phyloP scores from a whole-genome alignment of 2,329 filamentous ascomycete genomes.

The Aspergillus sp. region DNA sequence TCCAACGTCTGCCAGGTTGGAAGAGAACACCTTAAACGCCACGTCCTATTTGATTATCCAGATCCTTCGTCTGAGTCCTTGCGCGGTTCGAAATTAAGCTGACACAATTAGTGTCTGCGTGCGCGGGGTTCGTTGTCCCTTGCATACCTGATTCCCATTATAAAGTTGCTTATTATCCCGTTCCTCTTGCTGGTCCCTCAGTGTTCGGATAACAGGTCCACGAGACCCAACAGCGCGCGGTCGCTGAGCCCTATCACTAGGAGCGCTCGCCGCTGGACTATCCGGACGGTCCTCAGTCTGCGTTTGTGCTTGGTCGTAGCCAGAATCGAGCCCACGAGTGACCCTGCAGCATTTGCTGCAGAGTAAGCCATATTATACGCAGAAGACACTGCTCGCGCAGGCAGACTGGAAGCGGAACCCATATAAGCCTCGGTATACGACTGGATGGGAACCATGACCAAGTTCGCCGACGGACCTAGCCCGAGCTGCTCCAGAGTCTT shows the following conservation, averaged over 20 bases:
- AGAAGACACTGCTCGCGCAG: conserved; percentile 33
- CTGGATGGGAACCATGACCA: conserved; percentile 67
- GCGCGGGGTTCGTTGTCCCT: background rate
- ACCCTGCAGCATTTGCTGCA: conserved; percentile 33
- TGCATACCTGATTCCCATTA: conserved; percentile 76
- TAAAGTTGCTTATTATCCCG: conserved; percentile 64
- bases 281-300: conserved; percentile 8
- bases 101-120: conserved; percentile 1
- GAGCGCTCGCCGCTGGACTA: conserved; percentile 4
- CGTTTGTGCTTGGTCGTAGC: conserved; percentile 25
- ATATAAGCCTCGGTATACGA: conserved; percentile 52
- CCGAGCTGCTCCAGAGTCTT: conserved; percentile 59
- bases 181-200: conserved; percentile 46
- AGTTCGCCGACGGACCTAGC: conserved; percentile 67
- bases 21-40: conserved; percentile 1
- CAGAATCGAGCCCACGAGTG: conserved; percentile 37
- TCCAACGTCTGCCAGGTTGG: no score
- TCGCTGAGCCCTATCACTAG: conserved; percentile 6
- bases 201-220: conserved; percentile 40
- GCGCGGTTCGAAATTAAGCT: conserved; percentile 17
- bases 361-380: conserved; percentile 36
- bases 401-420: conserved; percentile 27
- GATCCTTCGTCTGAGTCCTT: conserved; percentile 7
- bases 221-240: conserved; percentile 7
- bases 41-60: no score